phyloP scores from a whole-genome alignment of 1,284 basidiomycete genomes.

The Erythrobasidium hasegawianum region DNA sequence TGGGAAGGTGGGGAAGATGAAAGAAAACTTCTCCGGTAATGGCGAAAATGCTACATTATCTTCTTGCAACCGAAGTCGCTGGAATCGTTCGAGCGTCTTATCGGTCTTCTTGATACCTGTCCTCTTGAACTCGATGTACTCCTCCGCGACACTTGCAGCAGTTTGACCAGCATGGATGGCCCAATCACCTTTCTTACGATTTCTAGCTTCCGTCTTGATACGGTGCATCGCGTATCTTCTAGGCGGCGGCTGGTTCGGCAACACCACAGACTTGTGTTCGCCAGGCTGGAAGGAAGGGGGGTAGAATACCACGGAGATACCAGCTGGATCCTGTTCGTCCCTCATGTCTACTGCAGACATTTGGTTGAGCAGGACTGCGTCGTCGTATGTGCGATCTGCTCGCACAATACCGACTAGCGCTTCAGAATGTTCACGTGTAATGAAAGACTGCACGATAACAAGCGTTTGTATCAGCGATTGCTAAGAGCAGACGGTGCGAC shows the following conservation, averaged over 20 bases:
- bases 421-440: no score
- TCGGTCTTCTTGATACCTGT: background rate
- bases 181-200: slow-evolving; percentile 5
- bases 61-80: background rate
- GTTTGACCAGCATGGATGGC: slow-evolving; percentile 16
- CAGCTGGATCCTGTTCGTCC: background rate
- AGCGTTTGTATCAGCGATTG: no score
- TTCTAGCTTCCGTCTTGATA: slow-evolving; percentile 12
- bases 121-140: background rate
- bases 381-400: background rate
- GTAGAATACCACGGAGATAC: slow-evolving; percentile 5
- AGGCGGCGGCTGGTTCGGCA: slow-evolving; percentile 10
- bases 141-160: slow-evolving; percentile 7
- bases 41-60: background rate
- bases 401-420: no score
- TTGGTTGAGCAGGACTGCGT: background rate
- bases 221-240: slow-evolving; percentile 8
- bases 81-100: slow-evolving; percentile 3
- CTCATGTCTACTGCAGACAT: background rate
- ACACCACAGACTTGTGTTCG: slow-evolving; percentile 3
- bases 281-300: background rate
- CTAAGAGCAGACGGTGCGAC: background rate
- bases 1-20: slow-evolving; percentile 16
- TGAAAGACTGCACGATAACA: no score
- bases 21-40: background rate